Percentiles rank a stretch among this genome's conserved stretches.
Evolutionary conservation across 2,329 filamentous ascomycete species (phyloP).

Genomic region (Xylariaceae sp.): DNA sequence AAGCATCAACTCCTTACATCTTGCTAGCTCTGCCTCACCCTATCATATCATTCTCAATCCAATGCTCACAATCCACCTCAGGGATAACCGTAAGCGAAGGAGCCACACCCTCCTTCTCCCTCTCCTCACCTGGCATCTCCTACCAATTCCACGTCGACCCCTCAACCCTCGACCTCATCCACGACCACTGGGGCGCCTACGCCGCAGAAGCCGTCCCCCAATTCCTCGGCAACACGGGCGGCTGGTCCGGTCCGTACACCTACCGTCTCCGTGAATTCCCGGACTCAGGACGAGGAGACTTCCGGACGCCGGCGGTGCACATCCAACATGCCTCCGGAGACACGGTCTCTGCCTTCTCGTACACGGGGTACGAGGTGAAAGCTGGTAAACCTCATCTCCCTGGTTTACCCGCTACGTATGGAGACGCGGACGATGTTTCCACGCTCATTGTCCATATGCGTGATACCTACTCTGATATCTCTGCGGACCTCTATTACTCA

Average conservation of each 20-base stretch:
- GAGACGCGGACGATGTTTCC: slow-evolving; percentile 49
- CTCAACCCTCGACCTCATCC: slow-evolving; percentile 49
- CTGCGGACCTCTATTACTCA: slow-evolving; percentile 56
- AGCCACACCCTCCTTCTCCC: slow-evolving; percentile 24
- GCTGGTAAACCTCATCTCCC: slow-evolving; percentile 52
- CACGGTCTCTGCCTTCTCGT: slow-evolving; percentile 54
- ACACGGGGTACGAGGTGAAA: slow-evolving; percentile 51
- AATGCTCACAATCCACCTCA: slow-evolving; percentile 16
- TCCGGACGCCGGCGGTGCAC: slow-evolving; percentile 55
- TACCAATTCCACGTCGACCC: slow-evolving; percentile 60
- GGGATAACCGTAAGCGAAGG: slow-evolving; percentile 28
- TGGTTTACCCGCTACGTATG: slow-evolving; percentile 56
- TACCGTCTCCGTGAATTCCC: slow-evolving; percentile 58
- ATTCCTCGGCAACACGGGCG: slow-evolving; percentile 41
- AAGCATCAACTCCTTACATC: background rate
- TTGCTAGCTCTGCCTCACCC: background rate
- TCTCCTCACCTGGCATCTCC: slow-evolving; percentile 40
- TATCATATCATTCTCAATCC: background rate
- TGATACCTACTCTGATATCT: slow-evolving; percentile 54
- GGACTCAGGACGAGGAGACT: slow-evolving; percentile 59
- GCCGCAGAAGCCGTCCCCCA: slow-evolving; percentile 47
- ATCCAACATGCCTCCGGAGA: slow-evolving; percentile 55
- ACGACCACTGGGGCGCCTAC: slow-evolving; percentile 57
- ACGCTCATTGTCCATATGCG: slow-evolving; percentile 54
- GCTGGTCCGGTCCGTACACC: slow-evolving; percentile 49